These are phyloP conservation scores for Angophora floribunda DNA, from an alignment of 345 rosid genomes.

Conservation along the genomic window DNA sequence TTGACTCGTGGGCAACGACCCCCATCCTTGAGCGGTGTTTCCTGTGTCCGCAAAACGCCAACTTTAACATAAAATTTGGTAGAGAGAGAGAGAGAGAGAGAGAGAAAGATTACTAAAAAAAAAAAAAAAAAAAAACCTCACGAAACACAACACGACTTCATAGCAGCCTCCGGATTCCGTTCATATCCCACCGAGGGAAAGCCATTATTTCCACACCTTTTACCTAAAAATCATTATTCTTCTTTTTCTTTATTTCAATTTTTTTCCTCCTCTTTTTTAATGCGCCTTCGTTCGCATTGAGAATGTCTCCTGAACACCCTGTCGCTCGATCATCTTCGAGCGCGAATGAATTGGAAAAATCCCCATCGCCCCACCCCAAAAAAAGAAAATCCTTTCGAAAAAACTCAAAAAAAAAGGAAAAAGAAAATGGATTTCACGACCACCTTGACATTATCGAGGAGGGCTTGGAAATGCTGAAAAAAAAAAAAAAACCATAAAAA, in stretches of 20 bases:
- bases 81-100: not conserved
- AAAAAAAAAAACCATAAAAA: not conserved
- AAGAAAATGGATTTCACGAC: not conserved
- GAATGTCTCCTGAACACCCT: not conserved
- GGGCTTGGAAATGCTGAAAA: not conserved
- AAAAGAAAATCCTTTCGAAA: not conserved
- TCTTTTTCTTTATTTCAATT: too few relatives aligned
- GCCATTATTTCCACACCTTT: not conserved
- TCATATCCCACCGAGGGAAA: not conserved
- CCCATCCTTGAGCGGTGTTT: not conserved
- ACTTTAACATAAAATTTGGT: not conserved
- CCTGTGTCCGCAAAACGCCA: not conserved
- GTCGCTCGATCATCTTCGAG: not conserved
- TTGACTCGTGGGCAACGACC: not conserved
- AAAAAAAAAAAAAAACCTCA: too few relatives aligned
- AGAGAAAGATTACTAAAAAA: not conserved
- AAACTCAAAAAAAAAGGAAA: not conserved
- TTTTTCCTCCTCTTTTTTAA: rapidly evolving
- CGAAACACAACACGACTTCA: not conserved
- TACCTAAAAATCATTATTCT: not conserved
- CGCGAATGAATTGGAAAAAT: not conserved
- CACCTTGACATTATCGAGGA: not conserved
- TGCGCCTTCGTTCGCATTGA: not conserved
- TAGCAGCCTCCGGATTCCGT: not conserved
- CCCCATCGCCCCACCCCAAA: rapidly evolving